A percentile compares a stretch with the other conserved stretches of the same genome.
Evolutionary conservation across 2,329 filamentous ascomycete genomes (phyloP).

Genomic region (Byssothecium circinans): DNA sequence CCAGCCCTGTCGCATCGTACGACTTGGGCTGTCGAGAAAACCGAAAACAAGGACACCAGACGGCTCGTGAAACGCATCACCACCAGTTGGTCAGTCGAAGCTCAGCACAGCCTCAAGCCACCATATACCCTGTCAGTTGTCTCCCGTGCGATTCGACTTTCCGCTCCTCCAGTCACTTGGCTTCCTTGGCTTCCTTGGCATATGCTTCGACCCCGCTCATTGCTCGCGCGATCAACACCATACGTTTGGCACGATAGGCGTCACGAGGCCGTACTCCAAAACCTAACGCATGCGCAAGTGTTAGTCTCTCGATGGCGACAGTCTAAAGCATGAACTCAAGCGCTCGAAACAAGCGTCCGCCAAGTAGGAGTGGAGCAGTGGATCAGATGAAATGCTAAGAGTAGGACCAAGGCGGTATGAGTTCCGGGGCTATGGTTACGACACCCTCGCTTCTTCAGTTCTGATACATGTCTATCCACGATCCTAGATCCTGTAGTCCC

Average conservation of each 20-base stretch:
- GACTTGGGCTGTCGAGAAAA: constrained; percentile 3
- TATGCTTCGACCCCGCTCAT: constrained; percentile 21
- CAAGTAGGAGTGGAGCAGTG: constrained; percentile 9
- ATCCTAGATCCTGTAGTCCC: constrained; percentile 13
- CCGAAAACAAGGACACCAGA: constrained; percentile 1
- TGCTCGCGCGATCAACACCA: constrained; percentile 3
- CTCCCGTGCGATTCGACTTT: constrained; percentile 18
- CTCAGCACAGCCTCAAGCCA: constrained; percentile 38
- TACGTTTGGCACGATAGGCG: constrained; percentile 1
- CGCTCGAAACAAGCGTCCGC: constrained; percentile 9
- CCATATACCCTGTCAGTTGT: constrained; percentile 25
- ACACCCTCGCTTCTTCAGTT: constrained; percentile 13
- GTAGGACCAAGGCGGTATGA: constrained; percentile 15
- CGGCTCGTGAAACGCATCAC: constrained; percentile 17
- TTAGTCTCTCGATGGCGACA: neutral
- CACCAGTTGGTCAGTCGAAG: constrained; percentile 9
- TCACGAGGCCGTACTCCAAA: constrained; percentile 17
- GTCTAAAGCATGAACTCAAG: neutral
- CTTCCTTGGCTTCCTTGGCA: constrained; percentile 16
- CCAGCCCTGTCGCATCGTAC: constrained; percentile 1
- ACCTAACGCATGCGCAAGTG: too few species aligned
- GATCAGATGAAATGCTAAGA: too few species aligned
- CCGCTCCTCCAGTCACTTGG: constrained; percentile 17
- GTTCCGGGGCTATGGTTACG: constrained; percentile 20
- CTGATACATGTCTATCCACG: constrained; percentile 1